Evolutionary conservation across 306 rosid genomes (phyloP), one percentile per base, ranked within the genome.

Genomic region (Fragaria nilgerrensis): DNA sequence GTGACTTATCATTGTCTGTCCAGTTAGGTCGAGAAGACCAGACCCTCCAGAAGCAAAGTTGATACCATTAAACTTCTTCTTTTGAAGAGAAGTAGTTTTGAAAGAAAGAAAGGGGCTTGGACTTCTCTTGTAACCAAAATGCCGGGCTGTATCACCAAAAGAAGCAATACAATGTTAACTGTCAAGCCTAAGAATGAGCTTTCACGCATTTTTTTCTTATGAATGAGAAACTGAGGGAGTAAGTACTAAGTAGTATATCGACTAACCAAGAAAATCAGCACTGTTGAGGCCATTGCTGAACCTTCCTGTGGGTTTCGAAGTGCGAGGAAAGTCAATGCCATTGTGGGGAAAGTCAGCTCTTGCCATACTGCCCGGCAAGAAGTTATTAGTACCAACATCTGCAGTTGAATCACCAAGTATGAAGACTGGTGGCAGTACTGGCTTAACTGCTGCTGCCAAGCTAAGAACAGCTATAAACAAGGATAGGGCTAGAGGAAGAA

Each of bases 1-100:
- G 49, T 29, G 10, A 34, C 70, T 47, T 48, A 78, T 83, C 68
- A 9, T 15, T 29, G 70, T 59, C 32, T 23, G 56, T 68, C 86
- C 83, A 37, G 86, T 82, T 50, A 7, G 11, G 29, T 63, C 77
- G 68, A 82, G 49, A 66, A 78, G 32, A 72, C 86, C 83, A 15
- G 82, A 70, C 68, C 86, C 82, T 59, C 75, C 77, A 7, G 78
- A 82, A 27, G 86, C 86, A 39, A 82, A 82, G 80, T 82, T 82
- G 0, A 63, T 44, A 49, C 83, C 83, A 22, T 11, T n/a, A 19
- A 82, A 53, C 25, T 37, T 73, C 48, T 61, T 62, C 48, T 41
- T 82, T 23, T 5, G 72, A 43, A 70, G 67, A 17, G 73, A 23
- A 3, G 5, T 29, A 16, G 2, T 2, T 17, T 82, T 82, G 17